These are phyloP conservation scores for Alternaria infectoria DNA, from an alignment of 2,329 filamentous ascomycete genomes.

Conservation along the genomic window DNA sequence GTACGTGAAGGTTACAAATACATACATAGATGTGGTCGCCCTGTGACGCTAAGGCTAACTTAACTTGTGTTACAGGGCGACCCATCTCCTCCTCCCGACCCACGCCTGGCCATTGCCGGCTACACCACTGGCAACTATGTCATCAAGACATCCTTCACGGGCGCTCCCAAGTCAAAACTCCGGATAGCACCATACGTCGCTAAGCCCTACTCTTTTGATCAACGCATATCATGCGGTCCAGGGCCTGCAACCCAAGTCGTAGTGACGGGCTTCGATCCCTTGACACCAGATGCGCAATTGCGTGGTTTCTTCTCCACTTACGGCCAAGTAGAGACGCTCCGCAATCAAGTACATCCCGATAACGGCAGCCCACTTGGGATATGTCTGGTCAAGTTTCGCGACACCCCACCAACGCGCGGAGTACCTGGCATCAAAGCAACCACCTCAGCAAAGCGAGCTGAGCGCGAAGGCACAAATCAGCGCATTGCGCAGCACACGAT, in stretches of 20 bases:
- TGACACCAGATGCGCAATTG: constrained; percentile 80
- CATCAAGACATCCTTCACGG: constrained; percentile 65
- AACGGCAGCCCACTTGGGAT: constrained; percentile 95
- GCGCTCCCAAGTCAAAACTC: constrained; percentile 68
- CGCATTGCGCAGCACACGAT: constrained; percentile 80
- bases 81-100: constrained; percentile 80
- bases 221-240: constrained; percentile 82
- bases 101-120: constrained; percentile 72
- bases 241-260: constrained; percentile 90
- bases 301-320: constrained; percentile 78
- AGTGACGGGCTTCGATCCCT: constrained; percentile 93
- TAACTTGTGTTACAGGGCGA: constrained; percentile 68
- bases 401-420: constrained; percentile 63
- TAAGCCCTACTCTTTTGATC: constrained; percentile 81
- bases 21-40: constrained; percentile 45
- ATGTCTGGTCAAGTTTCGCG: constrained; percentile 87
- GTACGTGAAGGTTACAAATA: constrained; percentile 46
- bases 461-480: constrained; percentile 76
- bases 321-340: constrained; percentile 87
- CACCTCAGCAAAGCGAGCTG: constrained; percentile 80
- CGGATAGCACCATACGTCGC: constrained; percentile 79
- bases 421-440: constrained; percentile 68
- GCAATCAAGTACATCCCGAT: constrained; percentile 92
- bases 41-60: constrained; percentile 51
- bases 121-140: constrained; percentile 60